Conservation (phyloP, 495 filamentous ascomycete species). For the Xanthoparmelia taractica region DNA sequence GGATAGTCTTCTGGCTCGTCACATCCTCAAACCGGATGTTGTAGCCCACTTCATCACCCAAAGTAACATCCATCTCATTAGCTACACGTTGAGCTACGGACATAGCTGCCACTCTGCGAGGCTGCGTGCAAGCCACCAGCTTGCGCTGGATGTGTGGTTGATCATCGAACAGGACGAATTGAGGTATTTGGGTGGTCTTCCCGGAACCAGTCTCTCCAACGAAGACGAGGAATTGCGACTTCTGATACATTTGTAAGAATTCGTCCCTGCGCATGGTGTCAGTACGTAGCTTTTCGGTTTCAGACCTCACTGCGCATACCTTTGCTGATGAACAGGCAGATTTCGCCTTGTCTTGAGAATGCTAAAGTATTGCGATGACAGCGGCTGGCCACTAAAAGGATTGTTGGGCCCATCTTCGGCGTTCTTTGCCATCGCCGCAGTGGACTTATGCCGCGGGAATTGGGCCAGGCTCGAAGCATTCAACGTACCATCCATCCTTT, state of each 20-base stretch:
- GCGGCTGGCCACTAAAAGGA: constrained; percentile 67
- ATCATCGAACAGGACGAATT: constrained; percentile 96
- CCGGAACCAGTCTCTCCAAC: constrained; percentile 99
- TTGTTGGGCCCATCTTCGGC: constrained; percentile 80
- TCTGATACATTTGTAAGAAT: constrained; percentile 86
- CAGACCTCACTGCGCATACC: constrained; percentile 42
- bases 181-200: constrained; percentile 97
- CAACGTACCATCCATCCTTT: constrained; percentile 26
- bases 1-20: constrained; percentile 78
- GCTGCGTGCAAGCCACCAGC: constrained; percentile 95
- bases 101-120: constrained; percentile 96
- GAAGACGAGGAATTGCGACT: constrained; percentile 91
- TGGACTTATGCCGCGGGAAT: constrained; percentile 74
- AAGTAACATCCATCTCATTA: constrained; percentile 85
- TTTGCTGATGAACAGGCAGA: constrained; percentile 83
- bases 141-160: constrained; percentile 76
- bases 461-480: constrained; percentile 48
- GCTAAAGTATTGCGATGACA: constrained; percentile 77
- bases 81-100: constrained; percentile 98
- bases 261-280: constrained; percentile 57
- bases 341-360: constrained; percentile 78
- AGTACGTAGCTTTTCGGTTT: background rate
- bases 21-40: constrained; percentile 98
- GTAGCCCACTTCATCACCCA: constrained; percentile 97
- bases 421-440: constrained; percentile 59